Evolutionary conservation across 768 basidiomycete species (phyloP), one percentile per base, ranked within the genome.

Genomic region (Wakefieldia striispora): DNA sequence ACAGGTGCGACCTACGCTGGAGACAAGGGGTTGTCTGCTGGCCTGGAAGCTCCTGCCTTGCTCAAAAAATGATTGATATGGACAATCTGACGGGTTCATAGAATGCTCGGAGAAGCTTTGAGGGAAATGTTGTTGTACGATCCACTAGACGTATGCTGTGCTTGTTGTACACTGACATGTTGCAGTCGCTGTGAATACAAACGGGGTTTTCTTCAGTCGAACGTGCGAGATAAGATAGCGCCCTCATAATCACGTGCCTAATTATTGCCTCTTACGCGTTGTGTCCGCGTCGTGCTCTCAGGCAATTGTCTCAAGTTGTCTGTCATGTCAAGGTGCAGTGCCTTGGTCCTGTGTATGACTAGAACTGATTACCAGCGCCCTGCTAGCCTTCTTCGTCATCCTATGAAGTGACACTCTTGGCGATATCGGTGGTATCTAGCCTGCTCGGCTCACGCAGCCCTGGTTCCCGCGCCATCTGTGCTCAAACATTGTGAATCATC

Each of bases 11-110:
- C 76, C 55, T 97, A 78, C 63, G 93, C 91, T 43, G 91, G 86
- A 45, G 80, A 76, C 55, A 80, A 80, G 69, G 93, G 91, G 40
- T 75, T 95, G 57, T 88, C 92, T 54, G 81, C 80, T 51, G 94
- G 94, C 49, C 67, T 72, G 54, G 81, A 73, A n/a, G 64, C 84
- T 44, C 92, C 93, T 40, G 84, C 82, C 49, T 72, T 92, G 47
- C 74, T 80, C 64, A 78, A 81, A 77, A 86, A 87, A 73, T 84
- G 75, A 62, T 44, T 26, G 36, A 34, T 37, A 19, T 29, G 49
- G 31, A 65, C 43, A 14, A 16, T 33, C 38, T 23, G 10, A 20
- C 47, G 41, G 43, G 57, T 52, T 50, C 40, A 21, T 27, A n/a
- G 41, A 47, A 43, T 31, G 33, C 27, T 29, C 6, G 27, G 34